These are phyloP conservation scores for Hibiscus trionum DNA, from an alignment of 345 rosid species.

Conservation along the genomic window DNA sequence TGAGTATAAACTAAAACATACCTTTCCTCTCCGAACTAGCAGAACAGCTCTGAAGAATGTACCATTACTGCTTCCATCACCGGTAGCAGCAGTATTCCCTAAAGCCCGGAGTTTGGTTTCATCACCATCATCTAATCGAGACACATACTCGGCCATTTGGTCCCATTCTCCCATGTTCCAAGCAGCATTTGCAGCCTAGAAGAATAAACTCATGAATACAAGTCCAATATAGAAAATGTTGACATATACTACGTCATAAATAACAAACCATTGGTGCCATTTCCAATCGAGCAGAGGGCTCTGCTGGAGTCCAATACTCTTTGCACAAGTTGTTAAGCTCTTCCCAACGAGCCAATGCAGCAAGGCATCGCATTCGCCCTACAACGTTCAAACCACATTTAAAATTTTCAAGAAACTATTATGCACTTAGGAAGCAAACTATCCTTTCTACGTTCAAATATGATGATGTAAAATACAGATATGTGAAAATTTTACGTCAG, in stretches of 20 bases:
- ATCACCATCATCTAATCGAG: conserved; percentile 92
- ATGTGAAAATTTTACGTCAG: not conserved
- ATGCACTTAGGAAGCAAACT: not conserved
- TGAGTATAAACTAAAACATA: conserved; percentile 14
- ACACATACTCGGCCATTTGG: conserved; percentile 97
- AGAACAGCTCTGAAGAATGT: conserved; percentile 95
- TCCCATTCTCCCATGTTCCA: conserved; percentile 99
- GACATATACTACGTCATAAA: conserved; percentile 15
- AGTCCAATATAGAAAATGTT: conserved; percentile 5
- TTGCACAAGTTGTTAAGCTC: conserved; percentile 92
- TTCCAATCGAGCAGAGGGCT: conserved; percentile 91
- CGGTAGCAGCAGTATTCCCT: conserved; percentile 76
- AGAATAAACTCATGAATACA: conserved; percentile 12
- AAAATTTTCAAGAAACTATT: too few species aligned
- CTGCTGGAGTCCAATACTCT: conserved; percentile 97
- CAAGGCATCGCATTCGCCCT: conserved; percentile 98
- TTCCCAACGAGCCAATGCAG: conserved; percentile 97
- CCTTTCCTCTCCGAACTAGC: conserved; percentile 76
- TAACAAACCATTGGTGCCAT: conserved; percentile 95
- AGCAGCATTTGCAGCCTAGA: conserved; percentile 92
- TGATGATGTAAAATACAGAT: not conserved
- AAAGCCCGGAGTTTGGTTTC: conserved; percentile 75
- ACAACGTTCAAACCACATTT: conserved; percentile 16
- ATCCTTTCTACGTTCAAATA: not conserved
- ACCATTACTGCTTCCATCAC: conserved; percentile 94